Percentiles rank a stretch among this genome's conserved stretches.
Conservation (phyloP, 495 filamentous ascomycete species). For the Aspergillus heteromorphus region DNA sequence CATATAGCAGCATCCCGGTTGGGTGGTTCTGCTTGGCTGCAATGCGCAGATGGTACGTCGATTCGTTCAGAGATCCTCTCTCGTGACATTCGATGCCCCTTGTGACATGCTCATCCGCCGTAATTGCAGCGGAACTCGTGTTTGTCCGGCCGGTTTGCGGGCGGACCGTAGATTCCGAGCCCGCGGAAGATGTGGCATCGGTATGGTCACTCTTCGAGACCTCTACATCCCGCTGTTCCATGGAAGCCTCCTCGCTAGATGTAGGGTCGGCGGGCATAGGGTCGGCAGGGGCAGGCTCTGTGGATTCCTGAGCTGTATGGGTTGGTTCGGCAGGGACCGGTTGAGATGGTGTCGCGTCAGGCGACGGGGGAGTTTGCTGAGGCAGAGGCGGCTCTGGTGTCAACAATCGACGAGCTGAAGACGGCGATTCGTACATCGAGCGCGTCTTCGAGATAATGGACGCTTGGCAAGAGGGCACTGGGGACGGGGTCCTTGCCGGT, state of each 20-base stretch:
- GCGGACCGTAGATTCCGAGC: slow-evolving; percentile 61
- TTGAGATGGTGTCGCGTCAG: neutral
- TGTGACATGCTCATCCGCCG: slow-evolving; percentile 79
- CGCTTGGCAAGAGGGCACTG: slow-evolving; percentile 17
- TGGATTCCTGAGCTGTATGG: slow-evolving; percentile 4
- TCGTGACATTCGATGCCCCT: slow-evolving; percentile 88
- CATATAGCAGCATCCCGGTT: slow-evolving; percentile 93
- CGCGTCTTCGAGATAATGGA: slow-evolving; percentile 29
- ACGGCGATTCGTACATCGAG: slow-evolving; percentile 30
- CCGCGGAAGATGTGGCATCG: slow-evolving; percentile 55
- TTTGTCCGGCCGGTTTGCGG: slow-evolving; percentile 45
- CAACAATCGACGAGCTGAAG: slow-evolving; percentile 12
- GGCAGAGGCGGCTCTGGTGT: slow-evolving; percentile 11
- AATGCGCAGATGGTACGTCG: slow-evolving; percentile 89
- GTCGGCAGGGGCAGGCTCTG: neutral
- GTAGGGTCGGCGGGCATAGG: slow-evolving; percentile 16
- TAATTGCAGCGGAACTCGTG: slow-evolving; percentile 47
- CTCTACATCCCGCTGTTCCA: slow-evolving; percentile 5
- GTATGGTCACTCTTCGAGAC: slow-evolving; percentile 26
- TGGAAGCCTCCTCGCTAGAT: slow-evolving; percentile 32
- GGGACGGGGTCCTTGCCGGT: slow-evolving; percentile 33
- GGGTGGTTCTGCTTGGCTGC: slow-evolving; percentile 81
- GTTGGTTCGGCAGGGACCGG: slow-evolving; percentile 10
- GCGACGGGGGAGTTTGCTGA: slow-evolving; percentile 9
- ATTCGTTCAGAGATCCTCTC: slow-evolving; percentile 77